Base-by-base conservation (phyloP, 1,139 yeast genomes). In the Eremothecium gossypii region DNA sequence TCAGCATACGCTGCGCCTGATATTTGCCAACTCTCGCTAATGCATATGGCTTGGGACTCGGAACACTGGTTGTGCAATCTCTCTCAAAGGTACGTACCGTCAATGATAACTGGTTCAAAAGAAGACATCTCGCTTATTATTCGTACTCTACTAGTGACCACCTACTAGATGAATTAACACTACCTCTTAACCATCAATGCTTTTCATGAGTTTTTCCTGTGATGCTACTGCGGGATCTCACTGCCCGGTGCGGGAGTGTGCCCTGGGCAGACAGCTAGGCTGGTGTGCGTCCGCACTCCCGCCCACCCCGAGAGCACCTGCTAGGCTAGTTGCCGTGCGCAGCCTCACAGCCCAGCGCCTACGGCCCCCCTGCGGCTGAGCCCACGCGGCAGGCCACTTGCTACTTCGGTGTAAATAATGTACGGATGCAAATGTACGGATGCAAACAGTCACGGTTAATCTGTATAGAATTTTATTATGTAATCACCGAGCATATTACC, bases 81-180 rank as follows among this genome's bases (percentile, higher is more conserved):
- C 14, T 32, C 13, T 17, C 23, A 17, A 6, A 17, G 33, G 10
- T 40, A 71, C 77, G 64, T 73, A 72, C 93, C 95, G 76, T 84
- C 95, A 78, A 84, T 81, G 77, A 86, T 85, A 77, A 86, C 95
- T 75, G 93, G 89, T 77, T 85, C 93, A 72, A 80, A 85, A 70
- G 84, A 77, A 76, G 91, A 83, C 95, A 84, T 85, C 68, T 70
- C 57, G 55, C 41, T 32, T n/a, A 34, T 34, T 34, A 34, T 34
- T 29, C 23, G 23, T 17, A 17, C 6, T 17, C 23, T 17, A 17
- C 23, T 17, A 17, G 23, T 17, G 23, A 17, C 23, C 23, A 17
- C 23, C 23, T 17, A 17, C 23, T 17, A 17, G 23, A 9, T 36
- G 17, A 17, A 20, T 14, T 20, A 36, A 10, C 20, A 14, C 13